Evolutionary conservation across 169 alveolate genomes (phyloP).

Genomic region (Plasmodium reichenowi): DNA sequence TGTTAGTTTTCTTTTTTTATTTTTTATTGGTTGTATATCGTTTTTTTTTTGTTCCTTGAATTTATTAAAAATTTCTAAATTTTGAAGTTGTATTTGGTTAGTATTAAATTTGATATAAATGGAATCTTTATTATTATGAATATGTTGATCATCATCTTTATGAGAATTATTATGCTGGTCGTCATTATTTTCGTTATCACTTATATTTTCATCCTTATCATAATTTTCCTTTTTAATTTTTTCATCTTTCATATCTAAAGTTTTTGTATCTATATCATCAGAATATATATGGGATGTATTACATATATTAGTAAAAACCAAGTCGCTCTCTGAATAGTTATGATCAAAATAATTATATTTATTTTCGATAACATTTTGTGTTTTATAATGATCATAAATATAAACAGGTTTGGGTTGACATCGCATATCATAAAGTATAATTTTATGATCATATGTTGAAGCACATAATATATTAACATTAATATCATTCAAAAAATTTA

Average conservation of each 20-base stretch:
- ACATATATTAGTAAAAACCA: constrained; percentile 53
- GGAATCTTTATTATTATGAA: not conserved
- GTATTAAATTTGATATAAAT: not conserved
- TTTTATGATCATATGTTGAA: constrained; percentile 78
- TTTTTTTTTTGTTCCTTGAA: not conserved
- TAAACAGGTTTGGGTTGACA: constrained; percentile 84
- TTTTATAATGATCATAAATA: constrained; percentile 80
- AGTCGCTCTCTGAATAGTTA: constrained; percentile 66
- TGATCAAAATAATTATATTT: constrained; percentile 48
- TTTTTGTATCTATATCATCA: not conserved
- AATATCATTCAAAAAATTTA: constrained; percentile 77
- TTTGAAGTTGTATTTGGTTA: not conserved
- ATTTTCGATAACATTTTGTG: constrained; percentile 45
- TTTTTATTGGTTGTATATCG: constrained; percentile 2
- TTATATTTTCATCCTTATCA: not conserved
- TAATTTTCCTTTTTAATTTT: constrained; percentile 2
- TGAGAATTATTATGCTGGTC: not conserved
- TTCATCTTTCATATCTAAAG: not conserved
- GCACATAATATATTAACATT: constrained; percentile 80
- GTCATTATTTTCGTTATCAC: not conserved
- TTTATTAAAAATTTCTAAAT: too few relatives aligned
- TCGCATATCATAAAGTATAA: constrained; percentile 81
- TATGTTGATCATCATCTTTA: not conserved
- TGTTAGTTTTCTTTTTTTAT: not conserved
- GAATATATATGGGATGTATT: constrained; percentile 18